Evolutionary conservation across 129 eudicot species (phyloP).

Genomic region (Flaveria robusta): DNA sequence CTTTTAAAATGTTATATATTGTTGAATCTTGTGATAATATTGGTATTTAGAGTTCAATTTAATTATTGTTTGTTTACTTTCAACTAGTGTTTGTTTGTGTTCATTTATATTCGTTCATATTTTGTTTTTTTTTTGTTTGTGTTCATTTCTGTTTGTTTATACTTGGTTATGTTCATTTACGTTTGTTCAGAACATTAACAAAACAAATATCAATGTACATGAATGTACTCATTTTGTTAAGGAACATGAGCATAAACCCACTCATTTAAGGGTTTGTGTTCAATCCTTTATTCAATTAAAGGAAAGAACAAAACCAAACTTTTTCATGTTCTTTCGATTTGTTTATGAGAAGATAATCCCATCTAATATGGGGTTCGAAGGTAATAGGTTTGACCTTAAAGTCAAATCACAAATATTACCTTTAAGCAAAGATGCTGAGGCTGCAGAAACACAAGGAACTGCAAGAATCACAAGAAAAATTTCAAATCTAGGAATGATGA

Average conservation of each 20-base stretch:
- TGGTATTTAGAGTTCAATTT: background rate
- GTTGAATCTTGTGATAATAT: background rate
- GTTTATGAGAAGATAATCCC: background rate
- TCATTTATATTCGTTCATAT: too few species aligned
- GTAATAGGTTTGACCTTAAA: conserved; percentile 26
- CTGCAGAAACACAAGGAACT: conserved; percentile 80
- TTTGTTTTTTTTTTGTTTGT: too few species aligned
- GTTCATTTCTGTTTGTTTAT: background rate
- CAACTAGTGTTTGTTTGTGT: too few species aligned
- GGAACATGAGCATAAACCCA: background rate
- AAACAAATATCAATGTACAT: background rate
- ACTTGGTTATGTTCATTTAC: background rate
- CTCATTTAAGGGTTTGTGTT: background rate
- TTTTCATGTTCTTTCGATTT: too few species aligned
- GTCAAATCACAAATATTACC: conserved; percentile 44
- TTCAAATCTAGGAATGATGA: conserved; percentile 77
- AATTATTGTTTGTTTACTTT: background rate
- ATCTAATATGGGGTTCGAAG: background rate
- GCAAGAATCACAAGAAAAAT: conserved; percentile 75
- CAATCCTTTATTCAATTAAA: background rate
- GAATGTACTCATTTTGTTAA: background rate
- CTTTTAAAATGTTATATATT: background rate
- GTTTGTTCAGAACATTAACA: background rate
- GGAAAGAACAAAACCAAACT: background rate
- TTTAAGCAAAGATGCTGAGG: conserved; percentile 64